Evolutionary conservation across 2,329 filamentous ascomycete species (phyloP).

Genomic region (Neonectria punicea): DNA sequence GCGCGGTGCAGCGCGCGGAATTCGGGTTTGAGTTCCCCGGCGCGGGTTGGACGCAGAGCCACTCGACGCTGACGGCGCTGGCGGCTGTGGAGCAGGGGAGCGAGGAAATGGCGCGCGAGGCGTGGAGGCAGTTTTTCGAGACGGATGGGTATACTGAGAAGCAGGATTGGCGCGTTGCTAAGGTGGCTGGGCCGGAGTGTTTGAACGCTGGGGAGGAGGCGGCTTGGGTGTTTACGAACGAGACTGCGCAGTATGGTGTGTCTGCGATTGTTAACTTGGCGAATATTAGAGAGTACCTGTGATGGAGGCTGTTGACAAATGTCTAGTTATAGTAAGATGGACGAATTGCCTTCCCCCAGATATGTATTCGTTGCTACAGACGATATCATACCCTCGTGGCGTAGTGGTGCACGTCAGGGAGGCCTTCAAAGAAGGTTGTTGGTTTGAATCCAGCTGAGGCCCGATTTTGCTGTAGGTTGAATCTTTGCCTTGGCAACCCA

Average conservation of each 20-base stretch:
- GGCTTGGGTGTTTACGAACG: constrained; percentile 25
- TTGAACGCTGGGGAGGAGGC: constrained; percentile 29
- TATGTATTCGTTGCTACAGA: no score
- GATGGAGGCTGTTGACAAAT: background rate
- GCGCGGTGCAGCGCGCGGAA: constrained; percentile 23
- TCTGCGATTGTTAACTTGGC: constrained; percentile 31
- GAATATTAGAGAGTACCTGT: constrained; percentile 24
- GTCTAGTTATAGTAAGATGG: no score
- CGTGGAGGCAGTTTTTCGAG: constrained; percentile 30
- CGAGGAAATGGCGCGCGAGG: constrained; percentile 16
- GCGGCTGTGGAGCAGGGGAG: constrained; percentile 27
- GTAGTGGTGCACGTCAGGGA: no score
- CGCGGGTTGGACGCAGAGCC: constrained; percentile 29
- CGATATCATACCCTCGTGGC: no score
- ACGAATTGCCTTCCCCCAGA: no score
- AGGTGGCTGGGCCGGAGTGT: constrained; percentile 22
- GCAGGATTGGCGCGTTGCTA: constrained; percentile 17
- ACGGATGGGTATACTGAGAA: constrained; percentile 26
- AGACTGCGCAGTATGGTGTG: constrained; percentile 29
- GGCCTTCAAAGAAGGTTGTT: no score
- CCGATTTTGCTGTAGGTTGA: no score
- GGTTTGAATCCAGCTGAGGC: no score
- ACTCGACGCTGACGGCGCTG: constrained; percentile 31
- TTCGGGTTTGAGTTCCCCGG: constrained; percentile 32
- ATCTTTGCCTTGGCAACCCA: no score